Evolutionary conservation across 108 stramenopile genomes (phyloP), one percentile per base, ranked within the genome.

Genomic region (Cyclostephanos tholiformis): DNA sequence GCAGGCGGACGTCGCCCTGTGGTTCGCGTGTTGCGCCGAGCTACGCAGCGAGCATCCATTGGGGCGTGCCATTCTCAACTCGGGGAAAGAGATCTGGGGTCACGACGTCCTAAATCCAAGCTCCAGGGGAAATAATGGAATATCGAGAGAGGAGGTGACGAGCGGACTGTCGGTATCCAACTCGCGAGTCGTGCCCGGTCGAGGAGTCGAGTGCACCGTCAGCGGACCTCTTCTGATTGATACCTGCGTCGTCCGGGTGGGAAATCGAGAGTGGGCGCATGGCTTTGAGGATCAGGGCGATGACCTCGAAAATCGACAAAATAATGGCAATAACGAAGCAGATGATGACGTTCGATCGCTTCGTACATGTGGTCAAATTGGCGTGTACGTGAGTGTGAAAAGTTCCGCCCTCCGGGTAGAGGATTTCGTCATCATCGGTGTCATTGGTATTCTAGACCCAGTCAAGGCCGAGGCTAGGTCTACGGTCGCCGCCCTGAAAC

Each of bases 401-500:
- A 80, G 51, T 23, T 43, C 17, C 38, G 23, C 43, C 36, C 36
- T 13, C 51, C 43, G 63, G 59, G 26, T 35, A 13, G 56, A 50
- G 36, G 39, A 50, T 2, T 69, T 77, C 36, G 68, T 70, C 27
- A 55, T 94, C 12, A 70, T 90, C 19, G 91, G 86, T 14, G 76
- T 96, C 2, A 64, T 99, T 14, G 97, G 92, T 0, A 75, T 99
- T 59, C 76, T 85, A 11, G 99, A 99, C 76, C 74, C 89, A n/a
- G 53, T 92, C 51, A 86, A 91, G 82, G 59, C 63, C 69, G 84
- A 97, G 74, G 91, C 92, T 38, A 65, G 83, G 83, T 82, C 85
- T 32, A 89, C 84, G 26, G 88, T 97, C 7, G 69, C 60, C 5
- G 83, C 95, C 38, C 80, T 83, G 16, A 69, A 86, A 52, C 52